Conservation (phyloP, 768 basidiomycete genomes). For the Punctularia strigosozonata region DNA sequence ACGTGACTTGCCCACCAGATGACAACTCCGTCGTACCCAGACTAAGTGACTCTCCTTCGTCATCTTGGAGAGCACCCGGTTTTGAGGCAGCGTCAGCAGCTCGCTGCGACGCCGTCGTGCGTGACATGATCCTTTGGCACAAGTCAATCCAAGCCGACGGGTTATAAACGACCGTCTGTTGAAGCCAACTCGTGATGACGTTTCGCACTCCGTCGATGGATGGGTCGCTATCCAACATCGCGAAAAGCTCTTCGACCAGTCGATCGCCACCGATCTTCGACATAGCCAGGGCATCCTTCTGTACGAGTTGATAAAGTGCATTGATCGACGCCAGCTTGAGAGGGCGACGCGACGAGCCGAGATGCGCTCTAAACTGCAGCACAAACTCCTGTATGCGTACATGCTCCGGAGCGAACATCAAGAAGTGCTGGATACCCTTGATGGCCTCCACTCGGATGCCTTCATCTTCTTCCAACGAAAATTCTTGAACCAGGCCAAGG, state of each 20-base stretch:
- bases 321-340: constrained; percentile 93
- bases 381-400: constrained; percentile 76
- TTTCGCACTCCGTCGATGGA: constrained; percentile 88
- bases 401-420: constrained; percentile 88
- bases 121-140: constrained; percentile 93
- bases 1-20: constrained; percentile 53
- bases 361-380: constrained; percentile 61
- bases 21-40: constrained; percentile 29
- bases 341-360: constrained; percentile 71
- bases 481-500: constrained; percentile 76
- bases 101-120: constrained; percentile 78
- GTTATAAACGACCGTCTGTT: constrained; percentile 86
- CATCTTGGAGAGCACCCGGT: constrained; percentile 54
- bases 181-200: constrained; percentile 89
- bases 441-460: constrained; percentile 88
- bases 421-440: constrained; percentile 90
- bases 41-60: constrained; percentile 89
- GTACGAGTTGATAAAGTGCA: constrained; percentile 92
- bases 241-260: constrained; percentile 89
- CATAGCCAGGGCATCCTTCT: constrained; percentile 85
- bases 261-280: constrained; percentile 90
- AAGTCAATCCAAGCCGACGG: constrained; percentile 98
- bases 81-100: constrained; percentile 49
- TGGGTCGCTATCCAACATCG: constrained; percentile 90
- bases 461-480: constrained; percentile 78